phyloP scores from a whole-genome alignment of 2,329 filamentous ascomycete genomes.

The Xylariales sp. region DNA sequence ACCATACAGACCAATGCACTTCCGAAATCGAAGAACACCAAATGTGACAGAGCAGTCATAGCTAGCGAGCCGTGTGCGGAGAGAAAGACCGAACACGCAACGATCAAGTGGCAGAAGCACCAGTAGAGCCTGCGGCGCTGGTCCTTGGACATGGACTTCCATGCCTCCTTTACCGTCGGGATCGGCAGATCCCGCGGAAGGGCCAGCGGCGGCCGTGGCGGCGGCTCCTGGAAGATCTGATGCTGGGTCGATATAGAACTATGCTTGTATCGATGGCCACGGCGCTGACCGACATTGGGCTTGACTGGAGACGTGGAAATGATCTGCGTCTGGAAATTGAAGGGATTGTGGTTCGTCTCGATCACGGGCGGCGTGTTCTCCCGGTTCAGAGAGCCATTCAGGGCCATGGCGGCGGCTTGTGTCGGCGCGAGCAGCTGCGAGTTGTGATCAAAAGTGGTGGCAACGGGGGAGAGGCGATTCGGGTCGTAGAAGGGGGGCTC shows the following conservation, averaged over 20 bases:
- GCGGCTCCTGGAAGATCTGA: slow-evolving; percentile 93
- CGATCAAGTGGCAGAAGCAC: slow-evolving; percentile 82
- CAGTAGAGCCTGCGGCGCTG: slow-evolving; percentile 81
- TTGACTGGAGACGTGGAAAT: slow-evolving; percentile 73
- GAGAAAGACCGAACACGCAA: slow-evolving; percentile 83
- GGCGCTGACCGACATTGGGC: slow-evolving; percentile 83
- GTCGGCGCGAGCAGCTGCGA: slow-evolving; percentile 9
- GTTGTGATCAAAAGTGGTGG: slow-evolving; percentile 20
- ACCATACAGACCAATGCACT: slow-evolving; percentile 87
- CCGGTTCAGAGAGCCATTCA: slow-evolving; percentile 16
- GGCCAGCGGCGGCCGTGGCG: slow-evolving; percentile 77
- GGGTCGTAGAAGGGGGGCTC: slow-evolving; percentile 22
- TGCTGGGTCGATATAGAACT: slow-evolving; percentile 84
- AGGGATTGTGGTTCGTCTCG: slow-evolving; percentile 56
- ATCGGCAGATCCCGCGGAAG: slow-evolving; percentile 89
- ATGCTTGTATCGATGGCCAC: slow-evolving; percentile 97
- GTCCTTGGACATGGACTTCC: slow-evolving; percentile 82
- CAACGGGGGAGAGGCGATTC: slow-evolving; percentile 24
- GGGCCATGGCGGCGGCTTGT: slow-evolving; percentile 16
- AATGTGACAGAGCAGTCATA: slow-evolving; percentile 85
- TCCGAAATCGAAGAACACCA: slow-evolving; percentile 93
- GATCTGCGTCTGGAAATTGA: slow-evolving; percentile 88
- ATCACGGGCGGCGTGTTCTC: slow-evolving; percentile 27
- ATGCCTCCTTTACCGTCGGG: slow-evolving; percentile 83
- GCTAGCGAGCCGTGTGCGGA: slow-evolving; percentile 81